Base-by-base conservation (phyloP, 1,284 basidiomycete genomes). In the Lignosus rhinocerotis region DNA sequence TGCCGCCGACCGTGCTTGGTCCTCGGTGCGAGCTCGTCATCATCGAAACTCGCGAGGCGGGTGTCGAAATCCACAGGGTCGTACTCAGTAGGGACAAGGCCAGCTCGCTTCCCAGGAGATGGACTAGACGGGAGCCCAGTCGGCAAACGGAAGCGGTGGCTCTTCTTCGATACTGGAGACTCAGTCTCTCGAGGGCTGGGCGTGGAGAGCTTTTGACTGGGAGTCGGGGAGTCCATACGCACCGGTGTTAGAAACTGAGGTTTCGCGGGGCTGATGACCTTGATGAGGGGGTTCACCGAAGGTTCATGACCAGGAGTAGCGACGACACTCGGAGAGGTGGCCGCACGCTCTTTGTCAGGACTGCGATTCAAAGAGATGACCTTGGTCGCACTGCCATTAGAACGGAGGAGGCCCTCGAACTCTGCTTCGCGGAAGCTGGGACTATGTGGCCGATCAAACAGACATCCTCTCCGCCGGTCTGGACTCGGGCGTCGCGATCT, bases 41-140 rank as follows among this genome's bases (percentile, higher is more conserved):
- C 84, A 62, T 84, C 86, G 62, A 83, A 85, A 64, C 82, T 85
- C 51, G 85, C 83, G 67, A 87, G 76, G 59, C 88, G 78, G 39
- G 86, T 88, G 73, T 89, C 84, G 73, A 92, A 92, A 56, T 91
- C 88, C 42, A 92, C 82, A 8, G 78, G 78, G 50, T 85, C 84
- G 67, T 87, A 86, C 71, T 88, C 85, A 30, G 88, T 81, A 31
- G 88, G 88, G 10, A 76, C 69, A 62, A 85, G 72, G 19, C 78
- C 78, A 30, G 80, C 77, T 62, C 79, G 80, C 54, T 81, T 67
- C 32, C 46, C 56, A 11, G 60, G 48, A 9, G 64, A 74, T 51
- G 84, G 82, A 67, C 80, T 84, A 53, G 80, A 76, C 31, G 81
- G 80, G 52, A 83, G 72, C 58, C 75, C 74, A 57, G 71, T 73